Evolutionary conservation across 129 eudicot species (phyloP).

Genomic region (Glebionis coronaria): DNA sequence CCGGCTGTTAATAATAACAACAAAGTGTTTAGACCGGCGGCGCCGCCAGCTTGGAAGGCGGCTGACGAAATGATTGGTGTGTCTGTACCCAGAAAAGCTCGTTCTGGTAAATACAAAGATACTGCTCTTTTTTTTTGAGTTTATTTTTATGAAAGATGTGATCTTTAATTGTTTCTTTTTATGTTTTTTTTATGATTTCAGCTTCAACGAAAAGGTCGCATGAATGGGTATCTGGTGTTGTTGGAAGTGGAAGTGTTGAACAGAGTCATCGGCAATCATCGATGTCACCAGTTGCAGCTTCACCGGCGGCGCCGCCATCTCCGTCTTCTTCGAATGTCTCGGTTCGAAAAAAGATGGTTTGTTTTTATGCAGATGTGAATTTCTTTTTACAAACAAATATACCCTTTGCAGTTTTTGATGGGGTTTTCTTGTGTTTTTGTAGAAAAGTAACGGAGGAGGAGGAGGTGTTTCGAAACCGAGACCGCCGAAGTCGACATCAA

Average conservation of each 20-base stretch:
- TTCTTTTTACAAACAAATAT: too few relatives aligned
- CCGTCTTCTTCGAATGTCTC: constrained; percentile 84
- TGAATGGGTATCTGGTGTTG: constrained; percentile 64
- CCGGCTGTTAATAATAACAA: constrained; percentile 27
- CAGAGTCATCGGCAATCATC: constrained; percentile 61
- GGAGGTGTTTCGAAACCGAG: constrained; percentile 46
- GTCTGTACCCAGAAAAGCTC: constrained; percentile 91
- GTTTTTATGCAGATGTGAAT: constrained; percentile 6
- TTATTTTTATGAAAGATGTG: constrained; percentile 1
- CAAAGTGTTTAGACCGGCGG: constrained; percentile 42
- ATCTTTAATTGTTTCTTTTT: not conserved
- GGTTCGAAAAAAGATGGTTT: constrained; percentile 70
- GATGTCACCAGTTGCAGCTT: constrained; percentile 59
- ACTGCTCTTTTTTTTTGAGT: not conserved
- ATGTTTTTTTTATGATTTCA: constrained; percentile 29
- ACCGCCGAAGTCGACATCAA: constrained; percentile 65
- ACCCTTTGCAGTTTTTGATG: not conserved
- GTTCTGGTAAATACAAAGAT: constrained; percentile 53
- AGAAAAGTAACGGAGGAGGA: constrained; percentile 63
- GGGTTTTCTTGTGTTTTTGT: constrained; percentile 11
- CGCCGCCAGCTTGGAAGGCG: constrained; percentile 72
- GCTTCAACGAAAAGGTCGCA: constrained; percentile 90
- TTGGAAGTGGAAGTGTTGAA: constrained; percentile 49
- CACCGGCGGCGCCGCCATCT: constrained; percentile 69
- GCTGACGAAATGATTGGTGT: constrained; percentile 91